These are phyloP conservation scores for Alternaria brassicae DNA, from an alignment of 2,329 filamentous ascomycete species.

Conservation along the genomic window DNA sequence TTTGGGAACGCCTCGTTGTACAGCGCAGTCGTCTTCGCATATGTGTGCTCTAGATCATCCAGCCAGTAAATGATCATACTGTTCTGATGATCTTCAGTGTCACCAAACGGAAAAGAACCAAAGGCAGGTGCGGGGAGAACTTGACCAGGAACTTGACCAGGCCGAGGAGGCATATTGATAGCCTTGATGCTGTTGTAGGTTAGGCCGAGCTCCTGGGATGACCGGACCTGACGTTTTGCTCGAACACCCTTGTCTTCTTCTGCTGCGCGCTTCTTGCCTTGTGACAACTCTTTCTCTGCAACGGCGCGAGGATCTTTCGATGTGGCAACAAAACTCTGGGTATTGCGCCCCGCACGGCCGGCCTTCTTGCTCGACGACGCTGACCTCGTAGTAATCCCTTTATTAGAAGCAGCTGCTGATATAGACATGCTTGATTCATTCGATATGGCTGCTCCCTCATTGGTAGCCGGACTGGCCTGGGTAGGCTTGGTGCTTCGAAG, in stretches of 20 bases:
- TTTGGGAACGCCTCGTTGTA: conserved; percentile 16
- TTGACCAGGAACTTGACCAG: neutral
- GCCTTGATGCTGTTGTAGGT: conserved; percentile 22
- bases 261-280: conserved; percentile 2
- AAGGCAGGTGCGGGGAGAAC: conserved; percentile 9
- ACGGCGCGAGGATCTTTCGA: conserved; percentile 3
- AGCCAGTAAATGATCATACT: conserved; percentile 24
- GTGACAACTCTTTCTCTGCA: neutral
- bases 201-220: neutral
- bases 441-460: neutral
- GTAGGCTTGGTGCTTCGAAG: neutral
- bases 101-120: conserved; percentile 15
- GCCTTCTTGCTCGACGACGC: neutral
- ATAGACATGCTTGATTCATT: neutral
- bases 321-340: neutral
- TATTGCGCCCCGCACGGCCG: neutral
- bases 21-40: conserved; percentile 10
- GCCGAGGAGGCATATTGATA: conserved; percentile 23
- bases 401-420: neutral
- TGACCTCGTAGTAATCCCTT: neutral
- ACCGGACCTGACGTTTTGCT: neutral
- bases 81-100: conserved; percentile 18
- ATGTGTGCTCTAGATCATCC: conserved; percentile 19
- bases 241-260: neutral
- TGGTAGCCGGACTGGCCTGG: neutral